Base-by-base conservation (phyloP, 352 stramenopile genomes). In the Pythium periplocum region DNA sequence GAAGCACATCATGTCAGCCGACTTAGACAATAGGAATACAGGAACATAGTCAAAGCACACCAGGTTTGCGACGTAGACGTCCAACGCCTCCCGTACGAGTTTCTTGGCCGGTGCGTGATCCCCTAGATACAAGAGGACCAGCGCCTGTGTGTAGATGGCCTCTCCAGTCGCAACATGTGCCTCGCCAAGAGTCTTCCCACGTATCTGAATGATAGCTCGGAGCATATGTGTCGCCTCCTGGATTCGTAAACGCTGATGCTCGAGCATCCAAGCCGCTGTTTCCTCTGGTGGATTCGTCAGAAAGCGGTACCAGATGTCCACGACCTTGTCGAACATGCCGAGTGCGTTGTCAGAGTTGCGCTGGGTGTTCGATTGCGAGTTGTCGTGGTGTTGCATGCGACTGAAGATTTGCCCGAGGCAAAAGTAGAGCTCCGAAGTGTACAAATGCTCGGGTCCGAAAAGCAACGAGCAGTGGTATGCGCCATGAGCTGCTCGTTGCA, bases 221-320 rank as follows among this genome's bases (percentile, higher is more conserved):
- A 89, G 63, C 78, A 89, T 91, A 12, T 45, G 41, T 4, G 56
- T 76, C 4, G 76, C 72, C 46, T 89, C 76, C 40, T 74, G 68
- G 48, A 88, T 75, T 17, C 74, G 75, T 33, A 81, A 60, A 9
- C 69, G 71, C 51, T 86, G 73, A 51, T 86, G 64, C 50, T 74
- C 60, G 42, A 83, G 63, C 75, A 86, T 83, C 75, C 75, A 88
- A 9, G 73, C 66, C 17, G 68, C 77, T 4, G 73, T 82, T 9
- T 80, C 75, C 34, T 88, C 73, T 0, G 77, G 77, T 34, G 77
- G 77, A 43, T 82, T 84, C 4, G 77, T 86, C n/a, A 86, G 51
- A 53, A 88, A 88, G 1, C 75, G 71, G 62, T 87, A 87, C 77
- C 75, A 88, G 43, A 88, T 88, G 56, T 90, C 78, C 33, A 90